Percentiles rank a stretch among this genome's conserved stretches.
Conservation (phyloP, 805 yeast genomes). For the Schwanniomyces yamadae region DNA sequence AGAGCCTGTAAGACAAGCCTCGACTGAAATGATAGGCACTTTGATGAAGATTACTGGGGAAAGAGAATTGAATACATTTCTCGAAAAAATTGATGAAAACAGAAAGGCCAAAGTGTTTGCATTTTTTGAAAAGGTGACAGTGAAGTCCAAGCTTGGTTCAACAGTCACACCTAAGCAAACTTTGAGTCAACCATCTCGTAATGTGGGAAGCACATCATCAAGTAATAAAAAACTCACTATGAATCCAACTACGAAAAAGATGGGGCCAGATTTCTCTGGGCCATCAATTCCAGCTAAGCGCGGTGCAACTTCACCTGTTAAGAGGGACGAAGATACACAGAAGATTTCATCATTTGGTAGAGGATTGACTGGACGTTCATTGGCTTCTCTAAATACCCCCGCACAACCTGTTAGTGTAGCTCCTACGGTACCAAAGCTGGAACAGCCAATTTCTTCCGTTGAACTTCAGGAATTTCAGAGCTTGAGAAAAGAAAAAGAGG, state of each 20-base stretch:
- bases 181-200: constrained; percentile 18
- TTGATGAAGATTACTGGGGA: constrained; percentile 82
- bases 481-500: constrained; percentile 53
- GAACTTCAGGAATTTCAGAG: constrained; percentile 49
- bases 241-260: constrained; percentile 10
- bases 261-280: constrained; percentile 18
- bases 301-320: constrained; percentile 69
- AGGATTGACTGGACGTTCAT: constrained; percentile 44
- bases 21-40: constrained; percentile 77
- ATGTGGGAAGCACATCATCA: constrained; percentile 7
- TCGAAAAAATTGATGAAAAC: constrained; percentile 75
- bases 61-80: constrained; percentile 54
- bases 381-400: constrained; percentile 22
- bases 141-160: constrained; percentile 36
- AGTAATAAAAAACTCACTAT: constrained; percentile 7
- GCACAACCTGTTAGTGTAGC: constrained; percentile 1
- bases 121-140: constrained; percentile 53
- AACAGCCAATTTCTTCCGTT: constrained; percentile 11
- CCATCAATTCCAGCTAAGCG: constrained; percentile 62
- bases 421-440: constrained; percentile 8
- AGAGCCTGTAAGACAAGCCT: constrained; percentile 77
- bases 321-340: constrained; percentile 33
- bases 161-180: constrained; percentile 5
- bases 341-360: constrained; percentile 33
- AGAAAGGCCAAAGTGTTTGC: constrained; percentile 66